Conservation (phyloP, 2,329 filamentous ascomycete genomes). For the Colletotrichum horii region DNA sequence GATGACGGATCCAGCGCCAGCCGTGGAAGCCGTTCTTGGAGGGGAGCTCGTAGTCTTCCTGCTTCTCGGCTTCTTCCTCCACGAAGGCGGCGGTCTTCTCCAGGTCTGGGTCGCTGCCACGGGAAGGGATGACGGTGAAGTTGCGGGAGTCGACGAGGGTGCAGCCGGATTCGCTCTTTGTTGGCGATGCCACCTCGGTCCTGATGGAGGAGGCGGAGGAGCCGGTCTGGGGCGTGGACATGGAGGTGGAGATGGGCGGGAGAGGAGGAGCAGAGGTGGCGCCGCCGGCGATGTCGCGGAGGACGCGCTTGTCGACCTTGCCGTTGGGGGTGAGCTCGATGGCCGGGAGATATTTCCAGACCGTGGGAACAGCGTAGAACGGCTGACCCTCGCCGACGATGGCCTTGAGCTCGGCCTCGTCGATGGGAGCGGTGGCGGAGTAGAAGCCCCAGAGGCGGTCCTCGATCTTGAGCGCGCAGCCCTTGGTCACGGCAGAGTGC, state of each 20-base stretch:
- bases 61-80: not conserved
- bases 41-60: slow-evolving; percentile 38
- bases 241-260: not conserved
- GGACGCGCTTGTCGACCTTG: slow-evolving; percentile 58
- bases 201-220: slow-evolving; percentile 8
- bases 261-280: not conserved
- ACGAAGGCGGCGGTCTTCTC: slow-evolving; percentile 16
- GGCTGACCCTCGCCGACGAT: slow-evolving; percentile 50
- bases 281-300: slow-evolving; percentile 37
- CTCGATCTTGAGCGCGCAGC: slow-evolving; percentile 51
- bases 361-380: slow-evolving; percentile 59
- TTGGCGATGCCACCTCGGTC: not conserved
- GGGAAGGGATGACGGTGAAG: not conserved
- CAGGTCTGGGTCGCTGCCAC: slow-evolving; percentile 1
- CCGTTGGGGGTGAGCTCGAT: slow-evolving; percentile 60
- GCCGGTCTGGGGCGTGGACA: not conserved
- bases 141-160: slow-evolving; percentile 13
- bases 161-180: slow-evolving; percentile 9
- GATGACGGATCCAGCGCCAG: slow-evolving; percentile 44
- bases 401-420: slow-evolving; percentile 41
- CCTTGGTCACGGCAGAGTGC: slow-evolving; percentile 50
- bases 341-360: slow-evolving; percentile 44
- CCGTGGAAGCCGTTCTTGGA: slow-evolving; percentile 45
- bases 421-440: slow-evolving; percentile 35
- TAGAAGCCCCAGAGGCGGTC: slow-evolving; percentile 57